Percentiles rank a stretch among this genome's conserved stretches.
Evolutionary conservation across 73 alveolate species (phyloP).

Genomic region (Symbiodinium pilosum): DNA sequence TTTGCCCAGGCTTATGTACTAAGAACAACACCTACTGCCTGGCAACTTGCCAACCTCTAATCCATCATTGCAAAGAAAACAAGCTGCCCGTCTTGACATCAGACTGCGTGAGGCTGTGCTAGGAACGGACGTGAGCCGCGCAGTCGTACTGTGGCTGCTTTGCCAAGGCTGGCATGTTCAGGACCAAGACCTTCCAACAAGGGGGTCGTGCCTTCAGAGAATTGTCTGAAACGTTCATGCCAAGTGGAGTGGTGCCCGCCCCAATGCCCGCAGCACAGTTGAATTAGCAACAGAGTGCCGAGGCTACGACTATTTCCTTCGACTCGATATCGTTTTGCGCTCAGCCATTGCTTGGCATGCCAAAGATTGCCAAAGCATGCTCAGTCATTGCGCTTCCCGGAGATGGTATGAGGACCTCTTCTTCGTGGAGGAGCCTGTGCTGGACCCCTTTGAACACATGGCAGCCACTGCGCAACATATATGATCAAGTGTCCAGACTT

Average conservation of each 20-base stretch:
- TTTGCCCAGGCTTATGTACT: no score
- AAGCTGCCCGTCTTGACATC: no score
- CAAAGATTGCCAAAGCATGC: neutral
- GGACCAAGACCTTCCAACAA: conserved; percentile 75
- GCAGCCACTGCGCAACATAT: neutral
- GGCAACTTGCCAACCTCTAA: no score
- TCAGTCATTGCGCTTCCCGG: no score
- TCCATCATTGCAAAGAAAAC: no score
- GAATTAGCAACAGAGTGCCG: neutral
- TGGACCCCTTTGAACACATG: conserved; percentile 77
- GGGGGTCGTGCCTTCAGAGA: conserved; percentile 13
- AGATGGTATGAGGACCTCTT: conserved; percentile 61
- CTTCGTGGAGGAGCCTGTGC: conserved; percentile 67
- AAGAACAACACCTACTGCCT: no score
- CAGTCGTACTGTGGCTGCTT: no score
- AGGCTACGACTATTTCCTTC: conserved; percentile 72
- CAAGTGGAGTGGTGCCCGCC: neutral
- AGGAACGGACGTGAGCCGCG: no score
- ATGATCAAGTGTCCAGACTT: no score
- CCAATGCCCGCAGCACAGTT: neutral
- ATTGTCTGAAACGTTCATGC: neutral
- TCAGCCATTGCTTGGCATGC: neutral
- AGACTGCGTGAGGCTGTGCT: no score
- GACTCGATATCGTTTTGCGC: conserved; percentile 37
- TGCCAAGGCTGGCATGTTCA: conserved; percentile 76